phyloP scores from a whole-genome alignment of 495 filamentous ascomycete species.

The Podospora fimiseda region DNA sequence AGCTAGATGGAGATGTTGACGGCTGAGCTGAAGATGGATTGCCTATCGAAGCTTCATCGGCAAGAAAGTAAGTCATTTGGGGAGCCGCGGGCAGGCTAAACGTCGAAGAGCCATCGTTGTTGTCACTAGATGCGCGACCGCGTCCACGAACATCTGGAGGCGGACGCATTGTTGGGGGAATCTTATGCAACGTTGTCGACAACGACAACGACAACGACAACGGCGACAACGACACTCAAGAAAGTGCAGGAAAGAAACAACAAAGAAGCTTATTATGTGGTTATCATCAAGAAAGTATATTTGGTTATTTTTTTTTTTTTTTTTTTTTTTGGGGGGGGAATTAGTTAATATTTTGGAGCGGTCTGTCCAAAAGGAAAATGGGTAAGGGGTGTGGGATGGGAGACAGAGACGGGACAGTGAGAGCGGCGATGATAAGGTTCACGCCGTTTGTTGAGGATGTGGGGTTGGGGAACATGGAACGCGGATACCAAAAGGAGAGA shows the following conservation, averaged over 20 bases:
- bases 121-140: constrained; percentile 19
- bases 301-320: background rate
- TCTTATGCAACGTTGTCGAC: too few relatives aligned
- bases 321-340: background rate
- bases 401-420: background rate
- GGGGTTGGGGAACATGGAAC: too few relatives aligned
- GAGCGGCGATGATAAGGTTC: background rate
- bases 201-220: background rate
- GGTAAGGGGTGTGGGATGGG: background rate
- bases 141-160: constrained; percentile 22
- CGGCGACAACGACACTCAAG: background rate
- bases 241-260: background rate
- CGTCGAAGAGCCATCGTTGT: constrained; percentile 21
- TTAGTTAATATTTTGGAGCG: background rate
- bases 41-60: constrained; percentile 47
- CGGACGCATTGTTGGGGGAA: constrained; percentile 23
- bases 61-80: constrained; percentile 52
- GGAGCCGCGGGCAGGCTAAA: constrained; percentile 25
- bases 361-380: background rate
- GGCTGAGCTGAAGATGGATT: constrained; percentile 32
- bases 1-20: constrained; percentile 16
- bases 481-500: too few relatives aligned
- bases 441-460: background rate
- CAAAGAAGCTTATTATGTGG: background rate
- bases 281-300: too few relatives aligned